Base-by-base conservation (phyloP, 345 rosid genomes). In the Eucalyptus sideroxylon region DNA sequence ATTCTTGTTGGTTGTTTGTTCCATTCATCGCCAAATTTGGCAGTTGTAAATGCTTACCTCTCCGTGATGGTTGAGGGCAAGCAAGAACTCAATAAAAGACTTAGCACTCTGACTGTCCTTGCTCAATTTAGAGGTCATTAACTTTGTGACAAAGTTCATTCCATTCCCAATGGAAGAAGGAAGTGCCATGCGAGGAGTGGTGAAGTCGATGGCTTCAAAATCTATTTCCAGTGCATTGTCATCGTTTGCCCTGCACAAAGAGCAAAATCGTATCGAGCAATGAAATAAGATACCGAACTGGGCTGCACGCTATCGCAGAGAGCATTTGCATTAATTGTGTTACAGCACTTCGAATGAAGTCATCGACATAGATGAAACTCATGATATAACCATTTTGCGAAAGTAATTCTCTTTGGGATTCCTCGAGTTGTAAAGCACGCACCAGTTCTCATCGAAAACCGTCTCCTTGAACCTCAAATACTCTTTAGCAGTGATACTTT, bases 151-250 rank as follows among this genome's bases (percentile, higher is more conserved):
- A 93, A 93, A 95, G 82, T 91, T 92, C 50, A 91, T 89, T 87
- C 99, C 99, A 40, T 96, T 96, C 56, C 99, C 99, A 80, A 97
- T 94, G 5, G 98, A 96, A 88, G 98, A 93, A 90, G 99, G 91
- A 50, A 98, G 95, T 21, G 93, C 94, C 88, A 97, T 92, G 45
- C 87, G 93, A 67, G 99, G 98, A 45, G 93, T 93, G 19, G 95
- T 92, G 94, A 92, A 94, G 86, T 98, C 97, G n/a, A 96, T 88
- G 3, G 98, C 94, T 83, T 95, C 96, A 89, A 98, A 98, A 92
- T 98, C 99, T 89, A 98, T 90, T 88, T 97, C 99, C 92, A 98
- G 88, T 60, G 98, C 94, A 88, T 95, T 92, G 27, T 67, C 37
- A 6, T 47, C 53, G 4, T 26, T 31, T 62, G 55, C 86, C 86